Evolutionary conservation across 2,329 filamentous ascomycete genomes (phyloP), one percentile per base, ranked within the genome.

Genomic region (Mycosphaerella arachidis): DNA sequence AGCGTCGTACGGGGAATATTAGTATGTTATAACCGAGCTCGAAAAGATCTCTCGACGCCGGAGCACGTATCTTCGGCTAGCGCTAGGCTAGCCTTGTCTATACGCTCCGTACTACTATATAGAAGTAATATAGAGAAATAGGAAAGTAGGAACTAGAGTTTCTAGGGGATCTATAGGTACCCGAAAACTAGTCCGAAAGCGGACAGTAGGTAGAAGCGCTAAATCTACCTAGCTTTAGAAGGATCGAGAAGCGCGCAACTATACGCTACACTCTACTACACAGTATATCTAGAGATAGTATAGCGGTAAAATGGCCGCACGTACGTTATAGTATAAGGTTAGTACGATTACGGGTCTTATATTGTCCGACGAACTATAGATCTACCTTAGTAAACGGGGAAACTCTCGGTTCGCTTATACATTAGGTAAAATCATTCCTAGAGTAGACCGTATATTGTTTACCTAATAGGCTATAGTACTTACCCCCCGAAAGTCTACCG

Each of bases 1-100:
- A 68, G 65, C 51, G 66, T 66, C 29, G 66, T 57, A 43, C 58
- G 59, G 50, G 64, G 57, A 50, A 66, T 9, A 48, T 35, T 56
- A 33, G 27, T 56, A n/a, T 48, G 40, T 8, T 35, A 24, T 24
- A 27, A 48, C n/a, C 43, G 40, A 61, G 50, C 48, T 12, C 54
- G 54, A 33, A 56, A 56, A 48, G 54, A 56, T 29, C 54, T 56
- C 37, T 9, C 27, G 46, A 48, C 20, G 43, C 43, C n/a, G 33
- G 54, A 56, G 54, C 43, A 56, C 20, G 43, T 29, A 48, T 48
- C 40, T 56, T 48, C 54, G 9, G 54, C 54, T 30, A 56, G 43
- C 40, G 54, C 54, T 24, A 33, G 43, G 43, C 54, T 56, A 29
- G 54, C 40, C 43, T 48, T 56, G 43, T 56, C 54, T 24, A 35